These are phyloP conservation scores for Talaromyces sp. DNA, from an alignment of 2,329 filamentous ascomycete genomes.

Conservation along the genomic window DNA sequence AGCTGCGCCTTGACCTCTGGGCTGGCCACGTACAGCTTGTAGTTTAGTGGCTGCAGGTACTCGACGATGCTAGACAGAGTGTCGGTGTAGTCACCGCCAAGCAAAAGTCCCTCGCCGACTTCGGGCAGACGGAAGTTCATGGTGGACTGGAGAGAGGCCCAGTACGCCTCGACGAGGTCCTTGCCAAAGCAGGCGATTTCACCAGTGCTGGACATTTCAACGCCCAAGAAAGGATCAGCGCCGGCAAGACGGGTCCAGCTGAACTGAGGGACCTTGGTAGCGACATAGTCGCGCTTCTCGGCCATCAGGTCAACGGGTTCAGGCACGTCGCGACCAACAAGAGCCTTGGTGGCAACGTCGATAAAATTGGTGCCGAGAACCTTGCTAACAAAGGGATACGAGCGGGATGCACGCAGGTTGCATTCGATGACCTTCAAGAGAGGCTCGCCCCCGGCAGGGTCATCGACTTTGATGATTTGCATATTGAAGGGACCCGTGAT, in stretches of 20 bases:
- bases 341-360: slow-evolving; percentile 86
- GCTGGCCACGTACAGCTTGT: slow-evolving; percentile 89
- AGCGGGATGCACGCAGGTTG: slow-evolving; percentile 93
- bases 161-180: slow-evolving; percentile 94
- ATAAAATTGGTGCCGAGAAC: slow-evolving; percentile 96
- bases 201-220: slow-evolving; percentile 95
- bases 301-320: slow-evolving; percentile 84
- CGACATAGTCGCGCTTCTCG: slow-evolving; percentile 82
- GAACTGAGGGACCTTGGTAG: slow-evolving; percentile 98
- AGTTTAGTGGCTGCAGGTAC: slow-evolving; percentile 81
- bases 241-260: slow-evolving; percentile 97
- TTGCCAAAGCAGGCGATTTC: slow-evolving; percentile 99
- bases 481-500: slow-evolving; percentile 99
- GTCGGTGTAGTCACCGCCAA: slow-evolving; percentile 77
- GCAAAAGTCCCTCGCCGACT: slow-evolving; percentile 89
- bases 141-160: slow-evolving; percentile 89
- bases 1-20: slow-evolving; percentile 76
- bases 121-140: slow-evolving; percentile 99
- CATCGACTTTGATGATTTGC: slow-evolving; percentile 94
- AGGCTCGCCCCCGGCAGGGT: slow-evolving; percentile 68
- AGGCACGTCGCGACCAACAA: slow-evolving; percentile 80
- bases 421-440: slow-evolving; percentile 95
- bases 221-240: slow-evolving; percentile 93
- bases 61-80: slow-evolving; percentile 74
- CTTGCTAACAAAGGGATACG: slow-evolving; percentile 98